phyloP scores from a whole-genome alignment of 2,329 filamentous ascomycete species.

The Cladosporium halotolerans region DNA sequence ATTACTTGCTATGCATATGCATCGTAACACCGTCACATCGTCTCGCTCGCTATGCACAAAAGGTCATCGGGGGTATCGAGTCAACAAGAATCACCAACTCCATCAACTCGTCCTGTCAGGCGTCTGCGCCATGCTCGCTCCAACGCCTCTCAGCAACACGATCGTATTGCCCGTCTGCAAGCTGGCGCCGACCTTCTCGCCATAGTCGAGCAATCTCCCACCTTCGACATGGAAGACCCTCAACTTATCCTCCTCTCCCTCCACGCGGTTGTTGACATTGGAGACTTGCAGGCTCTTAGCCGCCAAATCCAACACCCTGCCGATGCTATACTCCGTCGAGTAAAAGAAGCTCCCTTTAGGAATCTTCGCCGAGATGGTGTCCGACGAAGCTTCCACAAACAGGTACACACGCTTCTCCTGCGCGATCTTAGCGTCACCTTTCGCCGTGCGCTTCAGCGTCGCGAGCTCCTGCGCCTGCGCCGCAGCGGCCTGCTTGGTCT shows the following conservation, averaged over 20 bases:
- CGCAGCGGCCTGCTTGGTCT: slow-evolving; percentile 48
- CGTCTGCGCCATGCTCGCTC: slow-evolving; percentile 45
- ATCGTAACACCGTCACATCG: not conserved
- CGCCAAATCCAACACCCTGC: slow-evolving; percentile 70
- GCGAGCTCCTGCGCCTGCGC: slow-evolving; percentile 65
- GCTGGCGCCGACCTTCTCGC: slow-evolving; percentile 70
- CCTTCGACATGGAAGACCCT: slow-evolving; percentile 91
- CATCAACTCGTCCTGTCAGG: slow-evolving; percentile 22
- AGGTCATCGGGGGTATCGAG: slow-evolving; percentile 2
- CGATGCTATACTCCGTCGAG: slow-evolving; percentile 74
- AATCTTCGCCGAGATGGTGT: slow-evolving; percentile 75
- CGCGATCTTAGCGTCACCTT: slow-evolving; percentile 78
- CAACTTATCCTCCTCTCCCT: slow-evolving; percentile 70
- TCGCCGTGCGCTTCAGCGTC: slow-evolving; percentile 76
- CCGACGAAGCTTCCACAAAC: slow-evolving; percentile 82
- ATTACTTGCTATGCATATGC: not conserved
- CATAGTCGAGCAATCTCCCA: slow-evolving; percentile 78
- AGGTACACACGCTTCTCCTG: slow-evolving; percentile 83
- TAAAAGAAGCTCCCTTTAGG: slow-evolving; percentile 55
- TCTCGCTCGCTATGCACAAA: slow-evolving; percentile 2
- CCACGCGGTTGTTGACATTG: slow-evolving; percentile 75
- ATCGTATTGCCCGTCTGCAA: slow-evolving; percentile 82
- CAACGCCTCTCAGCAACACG: slow-evolving; percentile 78
- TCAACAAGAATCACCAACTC: not conserved
- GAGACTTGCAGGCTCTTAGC: slow-evolving; percentile 71